Conservation (phyloP, 1,139 yeast species). For the Pneumocystis oryctolagi region DNA sequence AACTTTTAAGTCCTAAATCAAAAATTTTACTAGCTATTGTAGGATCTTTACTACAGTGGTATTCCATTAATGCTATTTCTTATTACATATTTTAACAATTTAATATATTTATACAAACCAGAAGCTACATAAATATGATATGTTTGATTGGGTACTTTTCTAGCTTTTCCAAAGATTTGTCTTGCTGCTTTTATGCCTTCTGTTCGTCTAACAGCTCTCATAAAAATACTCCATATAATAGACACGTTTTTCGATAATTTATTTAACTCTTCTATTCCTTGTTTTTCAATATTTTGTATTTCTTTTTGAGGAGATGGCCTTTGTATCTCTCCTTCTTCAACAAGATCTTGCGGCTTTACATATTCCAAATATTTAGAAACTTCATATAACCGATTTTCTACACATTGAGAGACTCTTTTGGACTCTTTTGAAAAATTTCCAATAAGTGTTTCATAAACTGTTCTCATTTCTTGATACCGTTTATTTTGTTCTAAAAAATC, state of each 20-base stretch:
- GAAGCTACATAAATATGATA: constrained; percentile 68
- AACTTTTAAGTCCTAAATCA: constrained; percentile 61
- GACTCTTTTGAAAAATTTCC: constrained; percentile 18
- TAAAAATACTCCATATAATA: constrained; percentile 23
- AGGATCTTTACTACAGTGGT: constrained; percentile 41
- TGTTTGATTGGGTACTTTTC: constrained; percentile 52
- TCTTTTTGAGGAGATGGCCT: constrained; percentile 1
- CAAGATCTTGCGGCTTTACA: background rate
- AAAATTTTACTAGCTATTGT: constrained; percentile 65
- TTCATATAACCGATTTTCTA: constrained; percentile 14
- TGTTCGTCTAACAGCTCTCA: constrained; percentile 28
- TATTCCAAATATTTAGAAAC: constrained; percentile 1
- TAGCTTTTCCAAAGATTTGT: constrained; percentile 45
- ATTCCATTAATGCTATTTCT: constrained; percentile 49
- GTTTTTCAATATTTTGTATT: constrained; percentile 1
- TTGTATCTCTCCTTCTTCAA: constrained; percentile 4
- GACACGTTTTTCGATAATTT: constrained; percentile 21
- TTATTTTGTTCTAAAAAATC: constrained; percentile 53
- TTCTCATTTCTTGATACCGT: constrained; percentile 38
- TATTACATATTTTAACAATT: background rate
- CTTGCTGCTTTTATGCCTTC: constrained; percentile 31
- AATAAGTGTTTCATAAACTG: constrained; percentile 38
- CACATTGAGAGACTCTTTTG: constrained; percentile 16
- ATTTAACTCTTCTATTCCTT: constrained; percentile 1
- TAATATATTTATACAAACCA: constrained; percentile 21